Evolutionary conservation across 139 green algal genomes (phyloP), one percentile per base, ranked within the genome.

Genomic region (Coelastrella sp.): DNA sequence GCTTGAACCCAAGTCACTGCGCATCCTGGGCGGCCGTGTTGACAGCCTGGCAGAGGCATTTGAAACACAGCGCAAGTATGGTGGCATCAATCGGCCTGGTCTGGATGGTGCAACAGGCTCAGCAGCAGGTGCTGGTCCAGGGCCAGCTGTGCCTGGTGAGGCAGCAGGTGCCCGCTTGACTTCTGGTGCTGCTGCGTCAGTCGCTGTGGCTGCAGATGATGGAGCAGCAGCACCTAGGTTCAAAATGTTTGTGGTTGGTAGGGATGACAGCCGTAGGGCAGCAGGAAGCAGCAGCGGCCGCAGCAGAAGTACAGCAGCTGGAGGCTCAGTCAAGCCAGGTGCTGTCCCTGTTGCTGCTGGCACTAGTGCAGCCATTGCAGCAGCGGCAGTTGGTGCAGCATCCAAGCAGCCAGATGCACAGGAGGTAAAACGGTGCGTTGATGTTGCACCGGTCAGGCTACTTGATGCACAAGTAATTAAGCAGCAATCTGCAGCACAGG

Each of bases 401-500:
- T 15, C 50, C 57, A 11, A 57, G 64, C 38, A 40, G 64, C 25
- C 79, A 71, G 43, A 60, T 43, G 32, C 69, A 9, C 15, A 17
- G 8, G 43, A n/a, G n/a, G 80, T 40, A 50, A 66, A 74, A 15
- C 75, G 75, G 2, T 53, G 21, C 17, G 80, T 86, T 3, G 43
- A 71, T 41, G 80, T 86, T 37, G 80, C 67, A 23, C 80, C 80
- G 0, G 80, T 63, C 32, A 34, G n/a, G 34, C 51, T 86, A 8
- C 23, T 80, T 35, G 80, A 78, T 23, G 48, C 48, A 11, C 30
- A 53, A 3, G 50, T 48, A 7, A 50, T 50, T 3, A 38, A 23
- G 48, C 80, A 86, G 80, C 80, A 86, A 35, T 50, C 67, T 25
- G 80, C 80, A 43, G 80, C 80, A 30, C 45, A 86, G 67, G 80